Conservation (phyloP, 495 filamentous ascomycete genomes). For the Penicillium mononematosum region DNA sequence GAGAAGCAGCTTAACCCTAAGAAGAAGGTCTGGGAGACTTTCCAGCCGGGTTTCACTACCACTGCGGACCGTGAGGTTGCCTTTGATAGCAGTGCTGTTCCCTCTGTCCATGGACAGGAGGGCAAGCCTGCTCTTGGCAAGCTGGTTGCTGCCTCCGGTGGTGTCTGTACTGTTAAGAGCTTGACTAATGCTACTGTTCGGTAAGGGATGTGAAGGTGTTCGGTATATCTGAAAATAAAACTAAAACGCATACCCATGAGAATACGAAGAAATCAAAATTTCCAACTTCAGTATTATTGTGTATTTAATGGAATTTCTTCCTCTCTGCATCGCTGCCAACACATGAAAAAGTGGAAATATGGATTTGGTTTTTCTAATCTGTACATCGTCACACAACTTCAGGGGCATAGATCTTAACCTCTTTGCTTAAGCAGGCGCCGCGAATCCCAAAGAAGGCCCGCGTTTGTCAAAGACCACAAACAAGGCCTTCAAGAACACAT, state of each 20-base stretch:
- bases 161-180: conserved; percentile 69
- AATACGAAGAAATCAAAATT: conserved; percentile 27
- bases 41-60: conserved; percentile 92
- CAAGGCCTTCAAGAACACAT: conserved; percentile 75
- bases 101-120: conserved; percentile 57
- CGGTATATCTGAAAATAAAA: conserved; percentile 22
- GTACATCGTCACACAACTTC: conserved; percentile 3
- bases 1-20: conserved; percentile 94
- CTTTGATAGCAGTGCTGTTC: conserved; percentile 65
- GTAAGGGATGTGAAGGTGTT: conserved; percentile 26
- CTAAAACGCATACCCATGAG: conserved; percentile 32
- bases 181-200: conserved; percentile 71
- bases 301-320: neutral
- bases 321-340: neutral
- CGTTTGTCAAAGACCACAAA: conserved; percentile 73
- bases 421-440: conserved; percentile 18
- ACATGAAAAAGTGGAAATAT: conserved; percentile 1
- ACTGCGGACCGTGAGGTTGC: conserved; percentile 74
- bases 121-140: conserved; percentile 66
- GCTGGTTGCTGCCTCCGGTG: conserved; percentile 68
- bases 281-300: conserved; percentile 9
- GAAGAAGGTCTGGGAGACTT: conserved; percentile 97
- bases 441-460: conserved; percentile 46
- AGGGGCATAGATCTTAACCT: neutral
- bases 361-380: conserved; percentile 2